Evolutionary conservation across 306 rosid species (phyloP), one percentile per base, ranked within the genome.

Genomic region (Rubus parviflorus): DNA sequence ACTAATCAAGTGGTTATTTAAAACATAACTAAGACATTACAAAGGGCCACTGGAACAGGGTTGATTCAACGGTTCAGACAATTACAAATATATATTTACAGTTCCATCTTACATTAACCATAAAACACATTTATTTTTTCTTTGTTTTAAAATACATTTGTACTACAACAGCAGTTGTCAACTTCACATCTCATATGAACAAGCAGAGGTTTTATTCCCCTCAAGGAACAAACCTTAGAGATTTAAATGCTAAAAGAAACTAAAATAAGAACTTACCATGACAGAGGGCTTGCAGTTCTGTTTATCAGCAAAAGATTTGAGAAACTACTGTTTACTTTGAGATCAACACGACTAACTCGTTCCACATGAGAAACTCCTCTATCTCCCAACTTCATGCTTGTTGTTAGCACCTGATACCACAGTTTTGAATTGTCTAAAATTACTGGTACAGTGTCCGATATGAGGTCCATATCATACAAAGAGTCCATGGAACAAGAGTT

Each of bases 221-320:
- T 30, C 49, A 42, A 62, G 8, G 54, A 37, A 42, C 54, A 45
- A n/a, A 7, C 30, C 77, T 13, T 10, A 23, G 16, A 51, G 40
- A 35, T 54, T 19, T 47, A 23, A 30, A 30, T 38, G 40, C 45
- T 10, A 30, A 38, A 49, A 64, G 75, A 5, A 72, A 75, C 58
- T 37, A n/a, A 65, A 22, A 17, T 22, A 20, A 74, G 48, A 57
- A 79, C 42, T 78, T 87, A 93, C 97, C 97, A 91, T 77, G 98
- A 89, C 77, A 93, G 97, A 70, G 86, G 96, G 87, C 91, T 91
- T 43, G 98, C 93, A 65, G 97, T 91, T 84, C 98, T 89, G 92
- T 96, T 96, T 79, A 96, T 85, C 42, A 96, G 91, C 85, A 92
- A 80, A 73, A 92, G 78, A 87, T 86, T 80, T n/a, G 90, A 86